Evolutionary conservation across 257 asterid species (phyloP), one percentile per base, ranked within the genome.

Genomic region (Salvia hispanica): DNA sequence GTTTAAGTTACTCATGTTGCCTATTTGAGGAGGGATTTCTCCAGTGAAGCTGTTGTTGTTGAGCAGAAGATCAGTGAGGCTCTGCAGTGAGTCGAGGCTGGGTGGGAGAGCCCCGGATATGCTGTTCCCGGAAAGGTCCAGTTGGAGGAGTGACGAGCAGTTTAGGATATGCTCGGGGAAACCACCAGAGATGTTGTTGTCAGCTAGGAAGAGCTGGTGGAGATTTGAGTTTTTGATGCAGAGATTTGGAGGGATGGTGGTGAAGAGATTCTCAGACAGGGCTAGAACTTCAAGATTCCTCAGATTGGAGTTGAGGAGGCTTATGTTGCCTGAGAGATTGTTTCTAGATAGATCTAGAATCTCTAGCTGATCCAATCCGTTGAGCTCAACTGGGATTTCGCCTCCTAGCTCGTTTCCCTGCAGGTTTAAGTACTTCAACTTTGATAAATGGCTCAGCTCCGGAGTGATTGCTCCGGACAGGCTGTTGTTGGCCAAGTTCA

Each of bases 401-500:
- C 97, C 96, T 4, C 70, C 76, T 45, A 92, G 76, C 36, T 28
- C 18, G 67, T 92, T 92, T 33, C 93, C 95, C 58, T 84, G 87
- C 85, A 92, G 72, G 78, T 88, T 88, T 72, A 92, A 72, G 78
- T 90, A 92, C 76, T 36, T 77, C 83, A 92, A 67, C 63, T 69
- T 82, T 28, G 74, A 70, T 36, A 84, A 71, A 3, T 40, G 72
- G 64, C 88, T 73, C 6, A 92, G 52, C 81, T 78, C 95, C 2
- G 44, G 70, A 4, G 98, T 88, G 60, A 92, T 67, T 2, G 44
- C 51, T 64, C 93, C 98, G 1, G 95, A 79, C 14, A 92, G 72
- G 77, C 86, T 89, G 69, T 92, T 92, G 84, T 92, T 92, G 63
- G 84, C 96, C 54, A 90, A 75, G 67, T 90, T 92, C 75, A 92